phyloP scores from a whole-genome alignment of 2,329 filamentous ascomycete species.

The Botrytis porri region DNA sequence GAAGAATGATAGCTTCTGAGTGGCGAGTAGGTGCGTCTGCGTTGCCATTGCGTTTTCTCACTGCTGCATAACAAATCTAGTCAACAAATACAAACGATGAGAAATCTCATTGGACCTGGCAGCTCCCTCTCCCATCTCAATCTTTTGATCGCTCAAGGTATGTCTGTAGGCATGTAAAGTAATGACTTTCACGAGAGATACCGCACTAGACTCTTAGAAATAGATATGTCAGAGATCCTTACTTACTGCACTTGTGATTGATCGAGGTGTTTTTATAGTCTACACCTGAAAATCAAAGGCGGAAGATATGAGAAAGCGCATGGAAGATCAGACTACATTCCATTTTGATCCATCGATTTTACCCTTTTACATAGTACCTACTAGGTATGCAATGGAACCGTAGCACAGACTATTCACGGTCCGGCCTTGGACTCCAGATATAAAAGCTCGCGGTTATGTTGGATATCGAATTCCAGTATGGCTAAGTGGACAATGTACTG shows the following conservation, averaged over 20 bases:
- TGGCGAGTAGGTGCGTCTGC: no score
- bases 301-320: background rate
- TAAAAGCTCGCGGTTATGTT: background rate
- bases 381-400: background rate
- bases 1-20: background rate
- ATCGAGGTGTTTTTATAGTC: background rate
- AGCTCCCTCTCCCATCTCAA: no score
- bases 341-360: background rate
- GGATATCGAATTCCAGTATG: background rate
- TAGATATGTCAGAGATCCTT: background rate
- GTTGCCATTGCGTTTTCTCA: background rate
- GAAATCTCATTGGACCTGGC: background rate
- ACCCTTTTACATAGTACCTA: background rate
- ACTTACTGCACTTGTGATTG: background rate
- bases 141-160: background rate
- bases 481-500: accelerated
- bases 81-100: no score
- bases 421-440: background rate
- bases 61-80: background rate
- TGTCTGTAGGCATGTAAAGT: background rate
- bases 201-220: background rate
- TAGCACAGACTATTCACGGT: background rate
- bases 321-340: accelerated
- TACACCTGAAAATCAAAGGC: accelerated
- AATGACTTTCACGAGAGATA: background rate